These are phyloP conservation scores for Epithemia pelagica DNA, from an alignment of 108 stramenopile genomes.

Conservation along the genomic window DNA sequence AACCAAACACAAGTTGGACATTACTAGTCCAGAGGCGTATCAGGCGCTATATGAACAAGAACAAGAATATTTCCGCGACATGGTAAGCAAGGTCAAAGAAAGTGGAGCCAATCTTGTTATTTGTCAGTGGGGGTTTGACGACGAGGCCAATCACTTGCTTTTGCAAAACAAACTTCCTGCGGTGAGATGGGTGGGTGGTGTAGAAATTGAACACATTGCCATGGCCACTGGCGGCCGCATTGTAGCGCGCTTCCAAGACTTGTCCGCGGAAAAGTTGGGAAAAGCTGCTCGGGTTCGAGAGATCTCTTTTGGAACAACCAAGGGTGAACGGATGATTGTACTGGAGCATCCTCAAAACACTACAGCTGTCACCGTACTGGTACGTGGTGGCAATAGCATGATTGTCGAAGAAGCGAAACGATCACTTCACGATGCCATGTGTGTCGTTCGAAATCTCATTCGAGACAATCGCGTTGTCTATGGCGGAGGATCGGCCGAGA, in stretches of 20 bases:
- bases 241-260: constrained; percentile 93
- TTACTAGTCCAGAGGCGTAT: constrained; percentile 93
- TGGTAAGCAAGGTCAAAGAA: constrained; percentile 98
- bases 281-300: constrained; percentile 88
- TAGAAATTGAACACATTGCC: constrained; percentile 99
- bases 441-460: constrained; percentile 98
- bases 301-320: constrained; percentile 93
- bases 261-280: constrained; percentile 93
- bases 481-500: constrained; percentile 98
- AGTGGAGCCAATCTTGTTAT: constrained; percentile 93
- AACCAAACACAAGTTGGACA: constrained; percentile 99
- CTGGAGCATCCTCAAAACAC: constrained; percentile 95
- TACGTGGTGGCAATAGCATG: constrained; percentile 98
- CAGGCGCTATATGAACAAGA: constrained; percentile 90
- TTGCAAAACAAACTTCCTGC: constrained; percentile 90
- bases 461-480: constrained; percentile 97
- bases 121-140: constrained; percentile 99
- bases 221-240: constrained; percentile 99
- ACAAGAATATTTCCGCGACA: constrained; percentile 94
- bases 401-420: constrained; percentile 99
- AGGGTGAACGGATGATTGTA: constrained; percentile 90
- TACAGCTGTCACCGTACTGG: constrained; percentile 95
- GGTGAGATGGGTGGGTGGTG: constrained; percentile 97
- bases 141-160: constrained; percentile 97
- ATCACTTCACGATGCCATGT: constrained; percentile 99